phyloP scores from a whole-genome alignment of 208 protist genomes.

The Wallacemonas rigidus region DNA sequence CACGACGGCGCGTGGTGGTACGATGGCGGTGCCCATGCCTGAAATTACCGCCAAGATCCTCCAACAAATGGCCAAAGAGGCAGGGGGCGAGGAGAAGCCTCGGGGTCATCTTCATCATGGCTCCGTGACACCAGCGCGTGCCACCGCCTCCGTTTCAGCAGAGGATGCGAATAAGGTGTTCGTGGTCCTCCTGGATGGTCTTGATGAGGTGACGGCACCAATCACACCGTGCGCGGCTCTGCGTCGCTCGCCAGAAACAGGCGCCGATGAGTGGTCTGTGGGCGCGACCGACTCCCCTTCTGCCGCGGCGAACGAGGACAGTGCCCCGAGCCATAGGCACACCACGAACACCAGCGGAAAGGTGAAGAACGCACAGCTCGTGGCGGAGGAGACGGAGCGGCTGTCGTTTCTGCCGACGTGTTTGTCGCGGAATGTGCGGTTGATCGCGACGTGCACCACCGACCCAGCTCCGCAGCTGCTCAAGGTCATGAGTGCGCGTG shows the following conservation, averaged over 20 bases:
- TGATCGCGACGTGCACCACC: conserved; percentile 51
- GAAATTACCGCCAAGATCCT: conserved; percentile 12
- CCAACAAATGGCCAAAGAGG: conserved; percentile 2
- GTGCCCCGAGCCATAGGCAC: neutral
- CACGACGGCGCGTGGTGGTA: neutral
- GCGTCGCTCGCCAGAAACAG: conserved; percentile 30
- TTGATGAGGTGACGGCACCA: conserved; percentile 41
- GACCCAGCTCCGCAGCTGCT: conserved; percentile 23
- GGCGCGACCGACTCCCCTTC: neutral
- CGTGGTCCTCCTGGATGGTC: conserved; percentile 66
- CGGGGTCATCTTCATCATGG: too few species aligned
- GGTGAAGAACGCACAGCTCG: conserved; percentile 6
- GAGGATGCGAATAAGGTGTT: conserved; percentile 29
- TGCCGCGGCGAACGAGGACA: neutral
- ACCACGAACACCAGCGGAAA: conserved; percentile 2
- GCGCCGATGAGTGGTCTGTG: conserved; percentile 33
- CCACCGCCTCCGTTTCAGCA: neutral
- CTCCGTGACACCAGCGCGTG: neutral
- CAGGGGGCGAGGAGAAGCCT: neutral
- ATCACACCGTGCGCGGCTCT: conserved; percentile 61
- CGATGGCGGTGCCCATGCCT: neutral
- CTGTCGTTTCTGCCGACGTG: conserved; percentile 49
- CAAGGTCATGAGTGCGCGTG: conserved; percentile 28
- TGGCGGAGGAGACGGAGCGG: neutral
- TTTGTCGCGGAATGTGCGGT: conserved; percentile 73